These are phyloP conservation scores for Tetracladium marchalianum DNA, from an alignment of 495 filamentous ascomycete genomes.

Conservation along the genomic window DNA sequence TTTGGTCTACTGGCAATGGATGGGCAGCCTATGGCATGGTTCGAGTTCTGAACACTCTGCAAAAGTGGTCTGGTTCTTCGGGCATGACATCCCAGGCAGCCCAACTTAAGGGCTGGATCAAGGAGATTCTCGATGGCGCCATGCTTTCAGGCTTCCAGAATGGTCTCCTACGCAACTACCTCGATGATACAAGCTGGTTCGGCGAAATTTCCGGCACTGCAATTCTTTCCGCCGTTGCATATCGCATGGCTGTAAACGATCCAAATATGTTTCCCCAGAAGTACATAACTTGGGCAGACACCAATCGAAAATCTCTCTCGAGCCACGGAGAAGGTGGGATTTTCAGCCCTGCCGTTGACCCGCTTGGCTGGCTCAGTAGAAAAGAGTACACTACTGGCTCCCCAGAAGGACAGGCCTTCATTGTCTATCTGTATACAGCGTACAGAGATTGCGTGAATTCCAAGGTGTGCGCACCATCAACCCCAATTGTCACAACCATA, in stretches of 20 bases:
- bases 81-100: constrained; percentile 22
- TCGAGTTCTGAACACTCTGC: constrained; percentile 36
- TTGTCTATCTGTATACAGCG: constrained; percentile 35
- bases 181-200: constrained; percentile 38
- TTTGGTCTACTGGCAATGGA: constrained; percentile 42
- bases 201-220: constrained; percentile 42
- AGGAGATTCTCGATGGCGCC: constrained; percentile 37
- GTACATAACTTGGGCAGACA: constrained; percentile 35
- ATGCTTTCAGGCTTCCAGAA: constrained; percentile 31
- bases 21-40: constrained; percentile 42
- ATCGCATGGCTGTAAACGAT: constrained; percentile 34
- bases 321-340: constrained; percentile 26
- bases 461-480: constrained; percentile 4
- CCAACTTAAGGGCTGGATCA: constrained; percentile 27
- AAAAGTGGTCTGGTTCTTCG: constrained; percentile 23
- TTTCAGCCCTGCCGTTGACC: constrained; percentile 35
- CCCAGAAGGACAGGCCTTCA: constrained; percentile 40
- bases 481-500: background rate
- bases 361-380: constrained; percentile 32
- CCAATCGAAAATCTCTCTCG: constrained; percentile 28
- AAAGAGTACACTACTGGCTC: constrained; percentile 24
- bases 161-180: constrained; percentile 38
- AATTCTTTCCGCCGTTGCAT: constrained; percentile 32
- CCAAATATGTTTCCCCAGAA: constrained; percentile 26
- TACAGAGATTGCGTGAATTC: constrained; percentile 28